These are phyloP conservation scores for Collybiopsis luxurians DNA, from an alignment of 768 basidiomycete species.

Conservation along the genomic window DNA sequence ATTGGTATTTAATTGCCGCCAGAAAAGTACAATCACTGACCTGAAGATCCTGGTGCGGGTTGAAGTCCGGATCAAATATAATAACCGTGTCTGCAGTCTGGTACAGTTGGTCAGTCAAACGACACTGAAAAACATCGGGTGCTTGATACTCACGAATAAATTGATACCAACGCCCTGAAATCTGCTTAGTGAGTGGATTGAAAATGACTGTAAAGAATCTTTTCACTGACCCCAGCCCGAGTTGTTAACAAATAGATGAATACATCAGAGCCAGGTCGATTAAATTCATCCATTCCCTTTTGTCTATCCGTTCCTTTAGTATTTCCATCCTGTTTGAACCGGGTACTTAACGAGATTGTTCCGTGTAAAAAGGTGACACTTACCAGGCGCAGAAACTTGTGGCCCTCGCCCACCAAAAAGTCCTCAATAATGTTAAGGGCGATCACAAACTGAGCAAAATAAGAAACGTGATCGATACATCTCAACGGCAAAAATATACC, in stretches of 20 bases:
- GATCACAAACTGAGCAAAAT: conserved; percentile 68
- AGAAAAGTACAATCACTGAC: conserved; percentile 36
- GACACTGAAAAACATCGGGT: no score
- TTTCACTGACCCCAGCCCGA: conserved; percentile 69
- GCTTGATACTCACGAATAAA: conserved; percentile 41
- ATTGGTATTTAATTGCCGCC: not conserved
- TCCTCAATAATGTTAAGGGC: conserved; percentile 87
- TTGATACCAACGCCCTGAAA: conserved; percentile 85
- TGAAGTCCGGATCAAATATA: conserved; percentile 95
- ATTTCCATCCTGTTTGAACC: conserved; percentile 74
- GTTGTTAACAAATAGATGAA: conserved; percentile 93
- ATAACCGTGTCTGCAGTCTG: conserved; percentile 78
- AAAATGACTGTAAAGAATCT: conserved; percentile 11
- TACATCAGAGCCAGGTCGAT: conserved; percentile 79
- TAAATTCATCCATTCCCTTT: conserved; percentile 94
- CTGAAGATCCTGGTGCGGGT: conserved; percentile 97
- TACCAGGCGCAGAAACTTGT: conserved; percentile 78
- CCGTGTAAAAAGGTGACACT: not conserved
- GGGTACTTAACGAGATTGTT: no score
- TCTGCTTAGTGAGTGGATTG: conserved; percentile 1
- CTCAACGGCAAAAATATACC: conserved; percentile 36
- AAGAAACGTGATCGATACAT: not conserved
- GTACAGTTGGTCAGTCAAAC: conserved; percentile 28
- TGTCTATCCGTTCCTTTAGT: conserved; percentile 86
- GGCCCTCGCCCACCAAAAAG: conserved; percentile 77